Conservation (phyloP, 257 asterid genomes). For the Anisodus tanguticus region DNA sequence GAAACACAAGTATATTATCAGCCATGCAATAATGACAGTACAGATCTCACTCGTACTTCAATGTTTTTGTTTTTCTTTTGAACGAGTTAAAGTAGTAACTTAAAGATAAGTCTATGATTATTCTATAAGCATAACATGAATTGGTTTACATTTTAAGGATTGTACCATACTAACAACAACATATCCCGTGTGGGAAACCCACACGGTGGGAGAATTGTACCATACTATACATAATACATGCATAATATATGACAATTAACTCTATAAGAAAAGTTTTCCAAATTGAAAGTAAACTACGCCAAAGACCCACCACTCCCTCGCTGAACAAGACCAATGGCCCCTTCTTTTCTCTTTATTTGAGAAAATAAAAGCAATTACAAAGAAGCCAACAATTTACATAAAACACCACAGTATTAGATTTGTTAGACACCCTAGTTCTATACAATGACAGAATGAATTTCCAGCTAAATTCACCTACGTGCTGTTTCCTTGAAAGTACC, state of each 20-base stretch:
- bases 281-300: neutral
- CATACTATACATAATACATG: neutral
- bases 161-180: neutral
- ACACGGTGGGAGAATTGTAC: too few species aligned
- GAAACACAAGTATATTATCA: too few species aligned
- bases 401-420: constrained; percentile 29
- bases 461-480: constrained; percentile 29
- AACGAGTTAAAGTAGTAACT: too few species aligned
- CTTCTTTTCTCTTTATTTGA: neutral
- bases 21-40: too few species aligned
- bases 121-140: neutral
- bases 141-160: neutral
- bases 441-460: constrained; percentile 36
- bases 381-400: constrained; percentile 19
- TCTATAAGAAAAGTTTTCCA: neutral
- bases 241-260: neutral
- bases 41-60: too few species aligned
- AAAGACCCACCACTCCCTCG: neutral
- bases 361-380: neutral
- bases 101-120: neutral
- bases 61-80: too few species aligned
- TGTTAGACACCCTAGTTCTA: constrained; percentile 27
- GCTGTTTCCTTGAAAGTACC: neutral
- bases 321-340: neutral
- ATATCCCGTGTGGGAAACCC: too few species aligned